Evolutionary conservation across 2,329 filamentous ascomycete species (phyloP).

Genomic region (Clonostachys byssicola): DNA sequence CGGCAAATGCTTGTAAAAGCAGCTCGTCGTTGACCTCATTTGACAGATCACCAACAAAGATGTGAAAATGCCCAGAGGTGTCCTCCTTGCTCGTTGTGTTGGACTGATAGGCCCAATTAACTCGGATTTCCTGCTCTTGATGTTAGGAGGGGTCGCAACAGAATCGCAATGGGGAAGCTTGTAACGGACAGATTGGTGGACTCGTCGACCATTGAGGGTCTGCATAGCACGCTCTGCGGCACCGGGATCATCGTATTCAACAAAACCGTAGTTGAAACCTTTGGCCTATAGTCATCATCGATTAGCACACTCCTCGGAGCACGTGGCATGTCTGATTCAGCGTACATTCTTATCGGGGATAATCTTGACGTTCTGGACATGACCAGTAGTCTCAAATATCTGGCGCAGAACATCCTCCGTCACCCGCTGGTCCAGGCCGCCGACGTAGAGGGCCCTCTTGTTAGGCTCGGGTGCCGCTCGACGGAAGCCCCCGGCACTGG

Average conservation of each 20-base stretch:
- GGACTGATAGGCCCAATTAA: constrained; percentile 99
- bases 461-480: constrained; percentile 96
- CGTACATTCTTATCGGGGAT: constrained; percentile 99
- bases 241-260: constrained; percentile 97
- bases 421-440: constrained; percentile 88
- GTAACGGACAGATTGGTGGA: constrained; percentile 82
- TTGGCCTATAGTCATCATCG: constrained; percentile 60
- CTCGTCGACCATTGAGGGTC: constrained; percentile 89
- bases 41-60: constrained; percentile 95
- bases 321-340: constrained; percentile 13
- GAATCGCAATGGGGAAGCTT: neutral
- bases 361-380: constrained; percentile 98
- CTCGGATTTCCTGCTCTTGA: constrained; percentile 77
- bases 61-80: constrained; percentile 97
- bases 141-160: constrained; percentile 10
- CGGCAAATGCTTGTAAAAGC: constrained; percentile 87
- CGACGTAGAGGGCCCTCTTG: constrained; percentile 95
- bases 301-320: neutral
- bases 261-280: constrained; percentile 98
- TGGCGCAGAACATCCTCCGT: constrained; percentile 95
- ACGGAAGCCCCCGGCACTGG: constrained; percentile 76
- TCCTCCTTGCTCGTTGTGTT: constrained; percentile 94
- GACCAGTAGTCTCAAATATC: constrained; percentile 97
- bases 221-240: constrained; percentile 96
- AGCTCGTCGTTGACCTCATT: constrained; percentile 99